These are phyloP conservation scores for barley (Hordeum vulgare) DNA, from an alignment of 176 grass and related monocot species.

Conservation along the genomic window MorexV3_pseudomolecules_assembly NC_058523.1:7577959-7578458, in stretches of 20 bases:
- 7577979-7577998: background rate
- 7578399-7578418: background rate
- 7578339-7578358: background rate
- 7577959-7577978: background rate
- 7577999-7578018: slow-evolving; percentile 33
- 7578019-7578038: slow-evolving; percentile 64
- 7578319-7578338: background rate
- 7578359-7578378: slow-evolving; percentile 9
- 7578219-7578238: background rate
- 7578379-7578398: background rate
- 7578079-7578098: slow-evolving; percentile 46
- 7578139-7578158: background rate
- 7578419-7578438: background rate
- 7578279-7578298: background rate
- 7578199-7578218: background rate
- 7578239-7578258: background rate
- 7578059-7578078: slow-evolving; percentile 47
- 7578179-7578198: background rate
- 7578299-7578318: background rate
- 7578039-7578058: slow-evolving; percentile 95
- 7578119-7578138: slow-evolving; percentile 34
- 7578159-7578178: background rate
- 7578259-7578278: background rate
- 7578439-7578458: background rate
- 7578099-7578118: slow-evolving; percentile 37